These are phyloP conservation scores for Dicorynia guianensis DNA, from an alignment of 306 rosid species.

Conservation along the genomic window DNA sequence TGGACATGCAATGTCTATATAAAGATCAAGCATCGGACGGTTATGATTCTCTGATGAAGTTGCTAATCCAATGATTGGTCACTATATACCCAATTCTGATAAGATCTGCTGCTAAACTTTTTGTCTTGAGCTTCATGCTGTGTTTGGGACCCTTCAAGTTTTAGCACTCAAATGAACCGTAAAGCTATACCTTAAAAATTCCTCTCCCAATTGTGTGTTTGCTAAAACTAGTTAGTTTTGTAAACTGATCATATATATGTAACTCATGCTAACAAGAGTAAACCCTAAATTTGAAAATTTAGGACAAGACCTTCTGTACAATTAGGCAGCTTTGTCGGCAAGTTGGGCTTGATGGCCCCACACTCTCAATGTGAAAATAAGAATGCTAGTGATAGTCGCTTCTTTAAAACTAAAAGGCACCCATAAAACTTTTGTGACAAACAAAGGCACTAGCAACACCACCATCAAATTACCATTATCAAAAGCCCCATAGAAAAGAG, in stretches of 20 bases:
- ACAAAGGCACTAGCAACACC: slow-evolving; percentile 69
- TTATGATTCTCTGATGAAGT: slow-evolving; percentile 48
- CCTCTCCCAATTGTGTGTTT: slow-evolving; percentile 1
- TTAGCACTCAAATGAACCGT: slow-evolving; percentile 50
- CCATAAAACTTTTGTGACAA: slow-evolving; percentile 63
- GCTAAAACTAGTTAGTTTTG: slow-evolving; percentile 11
- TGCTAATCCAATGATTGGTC: slow-evolving; percentile 35
- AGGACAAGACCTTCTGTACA: slow-evolving; percentile 24
- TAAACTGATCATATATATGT: neutral
- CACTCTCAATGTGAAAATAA: slow-evolving; percentile 34
- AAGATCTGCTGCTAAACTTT: slow-evolving; percentile 41
- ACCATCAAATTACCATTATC: slow-evolving; percentile 58
- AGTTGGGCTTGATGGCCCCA: slow-evolving; percentile 59
- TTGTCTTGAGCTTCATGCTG: slow-evolving; percentile 42
- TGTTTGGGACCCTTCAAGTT: slow-evolving; percentile 32
- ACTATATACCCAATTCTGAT: slow-evolving; percentile 38
- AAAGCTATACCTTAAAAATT: slow-evolving; percentile 34
- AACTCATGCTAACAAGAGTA: neutral
- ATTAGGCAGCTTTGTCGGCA: slow-evolving; percentile 66
- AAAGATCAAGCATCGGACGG: slow-evolving; percentile 32
- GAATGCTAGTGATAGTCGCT: slow-evolving; percentile 38
- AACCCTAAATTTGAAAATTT: slow-evolving; percentile 14
- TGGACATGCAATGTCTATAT: neutral
- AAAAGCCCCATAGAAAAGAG: slow-evolving; percentile 37
- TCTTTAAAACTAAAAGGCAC: slow-evolving; percentile 54